A percentile compares a stretch with the other conserved stretches of the same genome.
Conservation (phyloP, 306 rosid species). For the Fragaria iinumae region DNA sequence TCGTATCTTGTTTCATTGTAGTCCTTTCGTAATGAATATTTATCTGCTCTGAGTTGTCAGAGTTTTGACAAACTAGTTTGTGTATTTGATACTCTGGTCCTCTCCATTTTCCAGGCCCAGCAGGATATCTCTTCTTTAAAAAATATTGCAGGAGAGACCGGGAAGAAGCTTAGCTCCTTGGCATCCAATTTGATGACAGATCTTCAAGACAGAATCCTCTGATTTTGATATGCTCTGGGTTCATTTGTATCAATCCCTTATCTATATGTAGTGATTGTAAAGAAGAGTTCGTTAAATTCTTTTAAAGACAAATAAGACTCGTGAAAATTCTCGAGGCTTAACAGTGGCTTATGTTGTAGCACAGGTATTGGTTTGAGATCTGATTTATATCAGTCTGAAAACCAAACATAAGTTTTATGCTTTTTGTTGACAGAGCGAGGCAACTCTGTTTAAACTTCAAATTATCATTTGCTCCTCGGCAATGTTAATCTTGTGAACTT, state of each 20-base stretch:
- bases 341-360: slow-evolving; percentile 43
- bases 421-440: background rate
- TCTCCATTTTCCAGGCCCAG: slow-evolving; percentile 56
- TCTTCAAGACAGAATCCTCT: slow-evolving; percentile 85
- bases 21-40: background rate
- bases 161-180: slow-evolving; percentile 80
- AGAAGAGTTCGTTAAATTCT: slow-evolving; percentile 32
- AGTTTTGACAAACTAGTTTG: background rate
- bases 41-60: background rate
- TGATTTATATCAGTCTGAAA: slow-evolving; percentile 2
- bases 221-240: slow-evolving; percentile 41
- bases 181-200: slow-evolving; percentile 82
- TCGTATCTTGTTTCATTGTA: background rate
- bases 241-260: slow-evolving; percentile 29
- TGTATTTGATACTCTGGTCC: background rate
- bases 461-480: background rate
- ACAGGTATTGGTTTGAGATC: slow-evolving; percentile 25
- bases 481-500: background rate
- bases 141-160: slow-evolving; percentile 89
- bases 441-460: background rate
- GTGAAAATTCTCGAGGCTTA: slow-evolving; percentile 30
- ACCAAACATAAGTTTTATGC: slow-evolving; percentile 1
- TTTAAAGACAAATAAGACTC: slow-evolving; percentile 36
- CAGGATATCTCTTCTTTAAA: slow-evolving; percentile 82
- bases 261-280: slow-evolving; percentile 39